These are phyloP conservation scores for Isatis tinctoria DNA, from an alignment of 345 rosid species.

Conservation along the genomic window DNA sequence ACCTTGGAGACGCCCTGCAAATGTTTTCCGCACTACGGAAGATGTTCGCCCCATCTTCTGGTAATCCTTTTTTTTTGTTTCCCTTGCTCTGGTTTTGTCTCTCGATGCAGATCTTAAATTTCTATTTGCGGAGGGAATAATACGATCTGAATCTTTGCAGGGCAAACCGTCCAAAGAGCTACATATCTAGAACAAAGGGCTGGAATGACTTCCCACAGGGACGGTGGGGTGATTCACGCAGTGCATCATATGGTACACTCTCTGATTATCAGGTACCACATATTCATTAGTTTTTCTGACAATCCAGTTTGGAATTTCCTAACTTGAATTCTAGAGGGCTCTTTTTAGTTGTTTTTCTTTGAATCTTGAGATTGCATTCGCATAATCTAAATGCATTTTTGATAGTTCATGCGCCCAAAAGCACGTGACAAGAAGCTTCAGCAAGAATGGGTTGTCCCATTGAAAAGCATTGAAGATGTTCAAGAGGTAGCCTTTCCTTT, in stretches of 20 bases:
- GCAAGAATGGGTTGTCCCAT: constrained; percentile 75
- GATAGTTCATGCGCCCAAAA: constrained; percentile 44
- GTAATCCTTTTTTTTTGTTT: constrained; percentile 37
- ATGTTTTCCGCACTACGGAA: constrained; percentile 84
- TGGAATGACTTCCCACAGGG: constrained; percentile 95
- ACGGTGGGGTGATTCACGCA: constrained; percentile 88
- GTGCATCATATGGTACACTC: constrained; percentile 83
- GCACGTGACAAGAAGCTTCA: constrained; percentile 89
- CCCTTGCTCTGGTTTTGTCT: constrained; percentile 14
- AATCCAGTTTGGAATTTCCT: neutral
- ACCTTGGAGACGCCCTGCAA: constrained; percentile 95
- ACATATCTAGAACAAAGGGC: constrained; percentile 75
- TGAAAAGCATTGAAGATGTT: constrained; percentile 72
- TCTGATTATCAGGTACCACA: constrained; percentile 73
- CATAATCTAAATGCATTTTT: neutral
- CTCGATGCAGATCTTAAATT: neutral
- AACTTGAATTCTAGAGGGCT: neutral
- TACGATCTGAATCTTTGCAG: constrained; percentile 39
- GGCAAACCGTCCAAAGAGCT: constrained; percentile 99
- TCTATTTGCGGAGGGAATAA: neutral
- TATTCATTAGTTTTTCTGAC: neutral
- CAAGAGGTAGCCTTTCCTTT: constrained; percentile 50
- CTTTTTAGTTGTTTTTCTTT: neutral
- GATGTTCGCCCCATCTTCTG: constrained; percentile 97
- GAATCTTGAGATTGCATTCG: neutral